Conservation (phyloP, 2,329 filamentous ascomycete genomes). For the Gaeumannomyces sp. region DNA sequence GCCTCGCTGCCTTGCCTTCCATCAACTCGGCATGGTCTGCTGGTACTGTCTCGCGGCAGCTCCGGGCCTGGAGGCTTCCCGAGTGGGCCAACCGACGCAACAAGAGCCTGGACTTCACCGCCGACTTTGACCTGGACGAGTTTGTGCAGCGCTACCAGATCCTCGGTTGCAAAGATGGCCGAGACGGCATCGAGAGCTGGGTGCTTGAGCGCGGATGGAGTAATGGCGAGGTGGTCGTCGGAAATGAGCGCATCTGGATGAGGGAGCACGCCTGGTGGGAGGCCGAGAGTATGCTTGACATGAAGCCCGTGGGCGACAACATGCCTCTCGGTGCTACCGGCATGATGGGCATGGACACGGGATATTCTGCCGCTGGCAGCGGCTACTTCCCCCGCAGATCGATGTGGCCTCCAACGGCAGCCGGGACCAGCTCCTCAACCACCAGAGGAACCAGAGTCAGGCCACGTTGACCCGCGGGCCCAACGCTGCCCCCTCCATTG, state of each 20-base stretch:
- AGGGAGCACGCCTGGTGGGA: conserved; percentile 95
- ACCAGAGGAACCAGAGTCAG: conserved; percentile 52
- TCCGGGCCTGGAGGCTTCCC: conserved; percentile 86
- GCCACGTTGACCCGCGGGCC: conserved; percentile 37
- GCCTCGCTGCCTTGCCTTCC: conserved; percentile 63
- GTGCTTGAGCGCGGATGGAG: conserved; percentile 93
- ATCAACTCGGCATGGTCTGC: conserved; percentile 88
- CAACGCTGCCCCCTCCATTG: conserved; percentile 49
- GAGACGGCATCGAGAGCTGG: conserved; percentile 92
- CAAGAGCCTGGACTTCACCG: conserved; percentile 88
- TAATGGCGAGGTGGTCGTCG: conserved; percentile 91
- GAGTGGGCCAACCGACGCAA: conserved; percentile 96
- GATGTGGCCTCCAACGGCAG: conserved; percentile 59
- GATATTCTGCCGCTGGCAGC: conserved; percentile 60
- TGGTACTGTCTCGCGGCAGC: conserved; percentile 82
- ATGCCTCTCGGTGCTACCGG: conserved; percentile 17
- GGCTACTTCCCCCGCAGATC: conserved; percentile 66
- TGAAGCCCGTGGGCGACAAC: conserved; percentile 57
- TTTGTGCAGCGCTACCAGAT: conserved; percentile 76
- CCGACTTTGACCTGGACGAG: conserved; percentile 92
- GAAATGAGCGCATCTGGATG: conserved; percentile 91
- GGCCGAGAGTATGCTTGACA: conserved; percentile 89
- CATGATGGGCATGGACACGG: conserved; percentile 56
- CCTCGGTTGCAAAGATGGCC: conserved; percentile 82
- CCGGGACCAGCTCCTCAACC: conserved; percentile 61